phyloP scores from a whole-genome alignment of 2,329 filamentous ascomycete genomes.

The Calcarisporium arbuscula region DNA sequence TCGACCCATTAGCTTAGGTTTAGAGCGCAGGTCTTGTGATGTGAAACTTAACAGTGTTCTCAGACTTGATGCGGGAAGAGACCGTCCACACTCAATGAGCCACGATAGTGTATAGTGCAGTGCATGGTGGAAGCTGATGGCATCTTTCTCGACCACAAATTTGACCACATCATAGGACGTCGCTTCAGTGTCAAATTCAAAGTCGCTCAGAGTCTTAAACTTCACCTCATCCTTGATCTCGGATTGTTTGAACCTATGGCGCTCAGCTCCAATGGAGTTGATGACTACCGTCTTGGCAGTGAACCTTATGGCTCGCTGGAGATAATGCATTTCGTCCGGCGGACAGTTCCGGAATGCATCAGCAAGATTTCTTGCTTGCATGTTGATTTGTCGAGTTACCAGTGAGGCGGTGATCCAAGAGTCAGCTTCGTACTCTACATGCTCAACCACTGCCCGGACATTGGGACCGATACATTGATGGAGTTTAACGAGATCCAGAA shows the following conservation, averaged over 20 bases:
- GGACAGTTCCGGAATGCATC: constrained; percentile 72
- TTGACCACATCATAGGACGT: constrained; percentile 66
- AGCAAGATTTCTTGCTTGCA: constrained; percentile 80
- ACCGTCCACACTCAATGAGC: constrained; percentile 84
- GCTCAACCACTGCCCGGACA: constrained; percentile 80
- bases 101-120: constrained; percentile 95
- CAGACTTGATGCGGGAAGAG: constrained; percentile 62
- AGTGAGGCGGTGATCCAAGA: constrained; percentile 96
- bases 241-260: constrained; percentile 73
- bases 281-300: constrained; percentile 80
- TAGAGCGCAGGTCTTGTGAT: constrained; percentile 60
- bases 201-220: constrained; percentile 72
- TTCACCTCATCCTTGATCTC: constrained; percentile 82
- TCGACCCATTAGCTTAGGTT: constrained; percentile 55
- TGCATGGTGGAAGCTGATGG: constrained; percentile 95
- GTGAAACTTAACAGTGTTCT: constrained; percentile 65
- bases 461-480: constrained; percentile 98
- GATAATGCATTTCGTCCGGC: constrained; percentile 56
- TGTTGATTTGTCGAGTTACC: constrained; percentile 91
- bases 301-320: constrained; percentile 66
- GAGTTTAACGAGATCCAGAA: constrained; percentile 89
- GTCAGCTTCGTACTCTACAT: constrained; percentile 97
- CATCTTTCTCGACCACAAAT: constrained; percentile 81
- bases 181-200: constrained; percentile 65
- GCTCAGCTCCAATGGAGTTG: constrained; percentile 84